phyloP scores from a whole-genome alignment of 2,329 filamentous ascomycete genomes.

The Domatiomyces catenatus region DNA sequence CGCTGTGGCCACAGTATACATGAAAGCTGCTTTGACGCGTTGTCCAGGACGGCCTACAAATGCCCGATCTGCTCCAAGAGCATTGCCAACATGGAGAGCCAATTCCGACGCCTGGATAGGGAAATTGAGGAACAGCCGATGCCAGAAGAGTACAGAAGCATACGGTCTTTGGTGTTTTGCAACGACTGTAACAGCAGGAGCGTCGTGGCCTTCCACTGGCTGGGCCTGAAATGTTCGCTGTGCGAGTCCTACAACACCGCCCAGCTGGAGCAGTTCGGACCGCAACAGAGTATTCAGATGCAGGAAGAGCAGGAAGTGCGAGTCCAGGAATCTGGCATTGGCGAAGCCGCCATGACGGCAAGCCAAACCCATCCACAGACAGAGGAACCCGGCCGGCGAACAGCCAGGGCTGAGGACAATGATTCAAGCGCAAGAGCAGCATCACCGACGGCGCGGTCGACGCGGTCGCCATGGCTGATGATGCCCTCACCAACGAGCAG shows the following conservation, averaged over 20 bases:
- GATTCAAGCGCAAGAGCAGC: slow-evolving; percentile 18
- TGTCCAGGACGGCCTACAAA: slow-evolving; percentile 82
- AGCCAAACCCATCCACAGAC: slow-evolving; percentile 15
- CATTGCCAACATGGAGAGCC: slow-evolving; percentile 91
- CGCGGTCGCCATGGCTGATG: slow-evolving; percentile 21
- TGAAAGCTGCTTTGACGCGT: slow-evolving; percentile 70
- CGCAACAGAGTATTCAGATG: slow-evolving; percentile 16
- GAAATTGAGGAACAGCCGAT: slow-evolving; percentile 83
- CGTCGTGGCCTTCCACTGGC: slow-evolving; percentile 80
- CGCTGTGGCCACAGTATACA: slow-evolving; percentile 93
- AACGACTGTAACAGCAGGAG: slow-evolving; percentile 89
- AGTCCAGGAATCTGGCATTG: slow-evolving; percentile 16
- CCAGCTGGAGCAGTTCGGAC: slow-evolving; percentile 27
- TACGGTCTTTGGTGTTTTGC: slow-evolving; percentile 70
- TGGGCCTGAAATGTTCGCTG: slow-evolving; percentile 70
- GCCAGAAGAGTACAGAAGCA: slow-evolving; percentile 67
- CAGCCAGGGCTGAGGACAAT: slow-evolving; percentile 5
- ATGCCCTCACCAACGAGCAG: slow-evolving; percentile 19
- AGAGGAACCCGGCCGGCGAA: slow-evolving; percentile 6
- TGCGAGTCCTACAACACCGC: slow-evolving; percentile 34
- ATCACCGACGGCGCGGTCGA: slow-evolving; percentile 13
- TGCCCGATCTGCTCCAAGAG: slow-evolving; percentile 95
- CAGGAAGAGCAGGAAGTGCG: slow-evolving; percentile 11
- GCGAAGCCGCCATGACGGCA: slow-evolving; percentile 15
- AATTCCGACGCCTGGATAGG: slow-evolving; percentile 80